phyloP scores from a whole-genome alignment of 805 yeast genomes.

The Saccharomycopsis sp. region DNA sequence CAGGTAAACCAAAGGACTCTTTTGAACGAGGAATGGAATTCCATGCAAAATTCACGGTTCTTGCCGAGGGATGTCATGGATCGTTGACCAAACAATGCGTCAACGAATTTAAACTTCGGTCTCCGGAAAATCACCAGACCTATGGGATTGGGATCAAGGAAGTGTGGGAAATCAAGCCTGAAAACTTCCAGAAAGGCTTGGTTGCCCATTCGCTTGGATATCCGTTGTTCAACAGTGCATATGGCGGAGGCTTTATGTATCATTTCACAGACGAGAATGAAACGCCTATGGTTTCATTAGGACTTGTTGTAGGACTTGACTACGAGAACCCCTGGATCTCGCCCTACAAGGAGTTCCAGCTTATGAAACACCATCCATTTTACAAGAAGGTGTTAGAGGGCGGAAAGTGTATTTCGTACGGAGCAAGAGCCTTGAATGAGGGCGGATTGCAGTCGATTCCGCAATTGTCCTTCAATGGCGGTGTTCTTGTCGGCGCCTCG shows the following conservation, averaged over 20 bases:
- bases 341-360: constrained; percentile 94
- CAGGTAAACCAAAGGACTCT: constrained; percentile 66
- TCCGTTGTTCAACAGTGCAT: constrained; percentile 66
- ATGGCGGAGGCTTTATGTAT: constrained; percentile 97
- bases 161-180: constrained; percentile 90
- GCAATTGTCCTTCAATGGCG: constrained; percentile 88
- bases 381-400: constrained; percentile 69
- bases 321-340: constrained; percentile 92
- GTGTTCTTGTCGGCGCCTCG: constrained; percentile 87
- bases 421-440: constrained; percentile 93
- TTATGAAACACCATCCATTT: constrained; percentile 86
- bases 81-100: constrained; percentile 78
- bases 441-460: constrained; percentile 97
- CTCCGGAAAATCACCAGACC: constrained; percentile 48
- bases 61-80: constrained; percentile 99
- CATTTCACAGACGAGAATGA: constrained; percentile 71
- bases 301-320: constrained; percentile 92
- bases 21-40: constrained; percentile 98
- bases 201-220: constrained; percentile 87
- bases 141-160: constrained; percentile 96
- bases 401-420: constrained; percentile 90
- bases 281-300: constrained; percentile 73
- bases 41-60: constrained; percentile 79
- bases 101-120: constrained; percentile 59
- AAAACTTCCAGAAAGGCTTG: constrained; percentile 70